Conservation (phyloP, 495 filamentous ascomycete species). For the Aspergillus sclerotioniger region DNA sequence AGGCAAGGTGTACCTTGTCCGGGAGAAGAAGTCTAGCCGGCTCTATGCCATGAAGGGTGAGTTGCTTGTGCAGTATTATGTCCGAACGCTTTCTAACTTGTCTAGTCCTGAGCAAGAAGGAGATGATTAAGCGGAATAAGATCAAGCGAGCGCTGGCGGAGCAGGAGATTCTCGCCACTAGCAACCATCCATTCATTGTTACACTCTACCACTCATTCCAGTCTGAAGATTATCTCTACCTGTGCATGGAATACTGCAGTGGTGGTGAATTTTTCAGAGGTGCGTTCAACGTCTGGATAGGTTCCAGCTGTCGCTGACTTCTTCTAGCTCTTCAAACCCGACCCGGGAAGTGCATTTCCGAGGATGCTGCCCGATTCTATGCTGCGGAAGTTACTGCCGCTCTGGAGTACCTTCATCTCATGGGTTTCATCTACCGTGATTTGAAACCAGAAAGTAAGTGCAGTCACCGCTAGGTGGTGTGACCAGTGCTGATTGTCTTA, state of each 20-base stretch:
- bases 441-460: constrained; percentile 93
- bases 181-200: constrained; percentile 98
- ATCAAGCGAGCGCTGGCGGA: constrained; percentile 98
- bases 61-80: constrained; percentile 11
- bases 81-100: constrained; percentile 17
- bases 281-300: constrained; percentile 28
- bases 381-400: constrained; percentile 98
- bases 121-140: constrained; percentile 99
- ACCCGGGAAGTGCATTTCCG: constrained; percentile 92
- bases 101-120: constrained; percentile 95
- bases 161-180: constrained; percentile 96
- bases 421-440: constrained; percentile 99
- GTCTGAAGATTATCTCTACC: constrained; percentile 95
- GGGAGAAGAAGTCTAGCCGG: constrained; percentile 93
- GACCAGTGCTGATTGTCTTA: constrained; percentile 10
- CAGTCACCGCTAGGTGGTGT: not conserved
- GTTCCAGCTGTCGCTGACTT: not conserved
- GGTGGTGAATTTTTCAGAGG: constrained; percentile 96
- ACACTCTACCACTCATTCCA: constrained; percentile 98
- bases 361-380: constrained; percentile 97
- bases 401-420: constrained; percentile 93
- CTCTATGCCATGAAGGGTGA: constrained; percentile 98
- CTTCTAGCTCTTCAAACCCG: constrained; percentile 81
- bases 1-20: constrained; percentile 94
- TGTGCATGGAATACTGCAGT: constrained; percentile 99